Base-by-base conservation (phyloP, 306 rosid species). In the Carpinus fangiana region DNA sequence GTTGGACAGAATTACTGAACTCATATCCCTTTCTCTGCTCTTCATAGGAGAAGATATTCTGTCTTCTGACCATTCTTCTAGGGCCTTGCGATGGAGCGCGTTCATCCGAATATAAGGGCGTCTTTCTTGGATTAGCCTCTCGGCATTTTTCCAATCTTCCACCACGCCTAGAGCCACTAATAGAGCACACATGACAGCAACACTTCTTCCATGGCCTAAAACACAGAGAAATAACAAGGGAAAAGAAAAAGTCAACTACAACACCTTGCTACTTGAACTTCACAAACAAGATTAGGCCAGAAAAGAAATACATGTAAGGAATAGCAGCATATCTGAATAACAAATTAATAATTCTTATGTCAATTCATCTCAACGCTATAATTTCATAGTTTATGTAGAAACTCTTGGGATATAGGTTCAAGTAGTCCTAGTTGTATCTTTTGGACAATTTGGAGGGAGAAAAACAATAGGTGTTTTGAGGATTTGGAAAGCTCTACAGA, bases 171-270 rank as follows among this genome's bases (percentile, higher is more conserved):
- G 87, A 81, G 92, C 92, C 73, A 95, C 98, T 73, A 95, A 75
- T 79, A 90, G 77, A 12, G 98, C 98, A 77, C 98, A 95, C 91
- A 91, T 87, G 21, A 95, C 90, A 50, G 98, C 96, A 48, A 95
- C 97, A 80, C 98, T 95, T 88, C 98, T 87, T 74, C 98, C 98
- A 81, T 92, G 98, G 64, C 98, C 98, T 92, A 12, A 80, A 67
- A 76, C 7, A 53, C 13, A 47, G 23, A 7, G 21, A 31, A 51
- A 21, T 4, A 53, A 13, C 12, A 17, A 53, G 61, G 56, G 23
- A 16, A 78, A 53, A 41, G 59, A 55, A 23, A 23, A 76, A 8
- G 23, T 34, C 16, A 78, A 18, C 46, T 16, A 17, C 10, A 52
- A 47, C 66, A 18, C 56, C 68, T 73, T 56, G 46, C 43, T 34